A percentile compares a stretch with the other conserved stretches of the same genome.
phyloP scores from a whole-genome alignment of 768 basidiomycete genomes.

The Gymnopilus junonius region DNA sequence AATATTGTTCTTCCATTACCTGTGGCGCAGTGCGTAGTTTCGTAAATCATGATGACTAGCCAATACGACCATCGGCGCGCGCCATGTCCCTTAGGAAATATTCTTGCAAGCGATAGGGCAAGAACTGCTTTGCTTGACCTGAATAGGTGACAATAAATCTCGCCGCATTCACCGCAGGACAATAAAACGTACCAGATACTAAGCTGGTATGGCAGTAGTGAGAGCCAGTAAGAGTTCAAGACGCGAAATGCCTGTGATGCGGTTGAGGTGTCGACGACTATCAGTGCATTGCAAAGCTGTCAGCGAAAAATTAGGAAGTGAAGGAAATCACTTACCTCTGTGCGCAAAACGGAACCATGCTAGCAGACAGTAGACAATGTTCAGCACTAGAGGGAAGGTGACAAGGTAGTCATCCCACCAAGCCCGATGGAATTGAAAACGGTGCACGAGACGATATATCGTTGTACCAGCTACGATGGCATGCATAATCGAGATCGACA shows the following conservation, averaged over 20 bases:
- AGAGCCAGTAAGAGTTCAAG: conserved; percentile 6
- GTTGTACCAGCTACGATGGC: conserved; percentile 18
- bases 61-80: not conserved
- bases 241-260: not conserved
- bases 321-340: not conserved
- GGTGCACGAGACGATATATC: conserved; percentile 20
- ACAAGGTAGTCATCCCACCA: conserved; percentile 32
- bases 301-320: not conserved
- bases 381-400: conserved; percentile 17
- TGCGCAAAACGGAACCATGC: conserved; percentile 17
- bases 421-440: conserved; percentile 16
- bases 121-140: conserved; percentile 3
- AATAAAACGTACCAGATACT: conserved; percentile 1
- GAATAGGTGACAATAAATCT: not conserved
- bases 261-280: not conserved
- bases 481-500: conserved; percentile 19
- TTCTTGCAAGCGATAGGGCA: conserved; percentile 8
- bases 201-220: not conserved
- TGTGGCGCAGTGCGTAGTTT: not conserved
- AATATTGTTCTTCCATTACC: not conserved
- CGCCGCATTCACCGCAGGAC: not conserved
- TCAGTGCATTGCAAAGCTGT: not conserved
- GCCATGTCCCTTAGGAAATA: conserved; percentile 7
- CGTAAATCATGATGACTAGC: conserved; percentile 1
- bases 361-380: conserved; percentile 13